These are phyloP conservation scores for Kodamaea sagamina DNA, from an alignment of 805 yeast genomes.

Conservation along the genomic window DNA sequence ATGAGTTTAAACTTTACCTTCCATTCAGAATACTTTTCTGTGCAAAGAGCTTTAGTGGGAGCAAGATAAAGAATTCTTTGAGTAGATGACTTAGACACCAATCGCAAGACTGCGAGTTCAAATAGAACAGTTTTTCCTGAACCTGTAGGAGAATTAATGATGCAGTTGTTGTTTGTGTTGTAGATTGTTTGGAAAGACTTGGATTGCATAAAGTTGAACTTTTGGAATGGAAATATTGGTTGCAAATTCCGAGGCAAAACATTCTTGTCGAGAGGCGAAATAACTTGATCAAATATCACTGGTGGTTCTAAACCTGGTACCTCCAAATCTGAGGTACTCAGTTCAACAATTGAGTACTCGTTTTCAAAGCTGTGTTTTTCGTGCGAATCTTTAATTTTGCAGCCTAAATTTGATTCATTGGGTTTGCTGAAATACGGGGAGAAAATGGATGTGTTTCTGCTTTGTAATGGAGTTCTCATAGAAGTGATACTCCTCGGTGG, in stretches of 20 bases:
- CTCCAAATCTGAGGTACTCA: background rate
- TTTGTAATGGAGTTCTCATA: no score
- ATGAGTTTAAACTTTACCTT: constrained; percentile 36
- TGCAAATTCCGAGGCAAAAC: constrained; percentile 3
- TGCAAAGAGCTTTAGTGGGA: constrained; percentile 60
- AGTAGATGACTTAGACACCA: constrained; percentile 24
- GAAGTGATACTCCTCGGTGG: no score
- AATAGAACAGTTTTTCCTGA: constrained; percentile 55
- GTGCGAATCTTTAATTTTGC: no score
- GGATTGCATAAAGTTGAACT: constrained; percentile 55
- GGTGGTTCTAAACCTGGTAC: no score
- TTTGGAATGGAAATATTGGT: constrained; percentile 21
- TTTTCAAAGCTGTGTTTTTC: background rate
- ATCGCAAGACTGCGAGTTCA: constrained; percentile 51
- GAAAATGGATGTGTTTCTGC: no score
- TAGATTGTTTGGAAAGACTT: constrained; percentile 42
- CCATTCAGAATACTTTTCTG: constrained; percentile 53
- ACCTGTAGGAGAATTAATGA: constrained; percentile 59
- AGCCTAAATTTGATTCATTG: no score
- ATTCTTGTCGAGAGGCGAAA: background rate
- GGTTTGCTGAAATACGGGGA: no score
- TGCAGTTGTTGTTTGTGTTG: constrained; percentile 39
- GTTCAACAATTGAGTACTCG: no score
- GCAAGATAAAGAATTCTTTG: constrained; percentile 51
- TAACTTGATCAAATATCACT: background rate